phyloP scores from a whole-genome alignment of 192 early-diverging fungal genomes.

The Umbelopsis sp. region DNA sequence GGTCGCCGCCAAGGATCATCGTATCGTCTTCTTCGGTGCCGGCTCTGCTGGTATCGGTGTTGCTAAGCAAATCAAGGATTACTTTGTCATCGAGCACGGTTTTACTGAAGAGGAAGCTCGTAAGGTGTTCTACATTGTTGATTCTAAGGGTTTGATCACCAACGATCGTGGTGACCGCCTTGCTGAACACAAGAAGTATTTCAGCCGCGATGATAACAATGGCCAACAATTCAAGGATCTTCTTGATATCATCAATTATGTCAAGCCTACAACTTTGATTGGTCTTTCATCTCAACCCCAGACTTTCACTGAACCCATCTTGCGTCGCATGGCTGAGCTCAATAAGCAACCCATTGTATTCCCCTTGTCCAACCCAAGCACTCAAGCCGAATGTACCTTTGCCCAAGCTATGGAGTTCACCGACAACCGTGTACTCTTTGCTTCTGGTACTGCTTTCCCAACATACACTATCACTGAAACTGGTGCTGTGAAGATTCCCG shows the following conservation, averaged over 20 bases:
- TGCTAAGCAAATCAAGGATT: conserved; percentile 85
- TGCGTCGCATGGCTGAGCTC: conserved; percentile 75
- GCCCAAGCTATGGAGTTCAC: conserved; percentile 89
- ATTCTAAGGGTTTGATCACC: conserved; percentile 92
- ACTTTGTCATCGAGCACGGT: conserved; percentile 74
- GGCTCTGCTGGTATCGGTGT: conserved; percentile 96
- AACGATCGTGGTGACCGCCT: conserved; percentile 84
- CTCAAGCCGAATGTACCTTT: conserved; percentile 95
- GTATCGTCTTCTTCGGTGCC: conserved; percentile 92
- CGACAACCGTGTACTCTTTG: conserved; percentile 91
- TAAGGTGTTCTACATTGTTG: conserved; percentile 81
- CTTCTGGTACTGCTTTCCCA: conserved; percentile 97
- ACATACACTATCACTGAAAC: conserved; percentile 66
- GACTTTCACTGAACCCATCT: conserved; percentile 74
- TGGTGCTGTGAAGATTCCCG: conserved; percentile 62
- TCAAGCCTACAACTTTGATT: conserved; percentile 89
- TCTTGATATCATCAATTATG: conserved; percentile 78
- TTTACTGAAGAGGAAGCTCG: conserved; percentile 76
- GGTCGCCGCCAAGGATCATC: conserved; percentile 73
- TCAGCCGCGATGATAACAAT: conserved; percentile 86
- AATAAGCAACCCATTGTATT: conserved; percentile 90
- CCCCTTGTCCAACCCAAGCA: conserved; percentile 87
- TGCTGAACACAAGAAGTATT: conserved; percentile 81
- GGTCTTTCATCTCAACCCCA: conserved; percentile 84
- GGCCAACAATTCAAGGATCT: conserved; percentile 77